A percentile compares a stretch with the other conserved stretches of the same genome.
Conservation (phyloP, 176 grass and related monocot genomes). For the Triticum timopheevii region DNA sequence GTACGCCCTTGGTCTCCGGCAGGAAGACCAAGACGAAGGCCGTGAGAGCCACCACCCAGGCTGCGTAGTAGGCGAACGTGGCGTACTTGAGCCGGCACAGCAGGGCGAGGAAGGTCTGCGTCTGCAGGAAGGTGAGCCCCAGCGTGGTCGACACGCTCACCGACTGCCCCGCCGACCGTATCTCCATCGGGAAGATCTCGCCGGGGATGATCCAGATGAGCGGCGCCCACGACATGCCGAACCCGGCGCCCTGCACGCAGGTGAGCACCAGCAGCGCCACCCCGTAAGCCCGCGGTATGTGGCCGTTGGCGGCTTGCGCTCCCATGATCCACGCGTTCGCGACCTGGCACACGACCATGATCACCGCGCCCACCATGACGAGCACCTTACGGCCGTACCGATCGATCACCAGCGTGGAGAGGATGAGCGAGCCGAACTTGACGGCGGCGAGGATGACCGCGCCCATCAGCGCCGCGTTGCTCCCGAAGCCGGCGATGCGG, state of each 20-base stretch:
- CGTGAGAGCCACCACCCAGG: conserved; percentile 52
- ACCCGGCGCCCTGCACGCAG: conserved; percentile 50
- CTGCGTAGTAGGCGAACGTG: conserved; percentile 55
- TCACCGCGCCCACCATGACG: neutral
- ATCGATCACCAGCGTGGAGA: neutral
- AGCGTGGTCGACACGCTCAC: conserved; percentile 55
- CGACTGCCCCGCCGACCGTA: conserved; percentile 17
- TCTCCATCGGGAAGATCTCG: conserved; percentile 6
- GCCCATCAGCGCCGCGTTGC: neutral
- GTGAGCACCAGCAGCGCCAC: conserved; percentile 50
- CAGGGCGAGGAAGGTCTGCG: conserved; percentile 54
- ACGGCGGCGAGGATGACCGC: neutral
- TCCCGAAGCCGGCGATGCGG: conserved; percentile 17
- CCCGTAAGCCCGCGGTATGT: conserved; percentile 34
- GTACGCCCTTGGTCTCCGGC: conserved; percentile 57
- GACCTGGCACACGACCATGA: conserved; percentile 1
- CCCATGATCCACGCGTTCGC: conserved; percentile 59
- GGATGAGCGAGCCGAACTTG: neutral
- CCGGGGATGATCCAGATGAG: conserved; percentile 45
- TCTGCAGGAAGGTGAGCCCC: conserved; percentile 59
- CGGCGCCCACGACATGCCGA: conserved; percentile 79
- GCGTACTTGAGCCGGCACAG: conserved; percentile 51
- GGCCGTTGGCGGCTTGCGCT: neutral
- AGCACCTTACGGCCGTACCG: neutral
- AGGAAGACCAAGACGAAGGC: conserved; percentile 48